Percentiles rank a stretch among this genome's conserved stretches.
phyloP scores from a whole-genome alignment of 345 rosid species.

The Angophora floribunda region DNA sequence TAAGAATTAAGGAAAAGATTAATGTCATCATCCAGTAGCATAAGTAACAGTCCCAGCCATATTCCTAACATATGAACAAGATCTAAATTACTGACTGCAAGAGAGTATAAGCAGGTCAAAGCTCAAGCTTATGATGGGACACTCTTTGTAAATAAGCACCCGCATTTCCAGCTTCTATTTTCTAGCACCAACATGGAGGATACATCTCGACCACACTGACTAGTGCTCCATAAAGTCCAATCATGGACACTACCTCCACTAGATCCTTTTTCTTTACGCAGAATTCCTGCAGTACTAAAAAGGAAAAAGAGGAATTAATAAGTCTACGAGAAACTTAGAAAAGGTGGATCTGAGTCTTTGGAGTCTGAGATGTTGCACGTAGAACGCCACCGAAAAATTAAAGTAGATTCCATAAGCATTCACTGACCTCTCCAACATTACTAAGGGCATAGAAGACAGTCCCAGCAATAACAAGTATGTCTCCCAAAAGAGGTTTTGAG shows the following conservation, averaged over 20 bases:
- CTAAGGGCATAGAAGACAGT: conserved; percentile 44
- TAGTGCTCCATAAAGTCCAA: conserved; percentile 37
- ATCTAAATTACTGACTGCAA: neutral
- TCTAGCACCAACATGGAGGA: neutral
- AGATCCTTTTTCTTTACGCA: conserved; percentile 48
- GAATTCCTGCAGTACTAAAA: conserved; percentile 31
- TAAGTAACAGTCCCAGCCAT: neutral
- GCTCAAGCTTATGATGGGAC: neutral
- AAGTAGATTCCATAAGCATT: neutral
- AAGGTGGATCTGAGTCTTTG: neutral
- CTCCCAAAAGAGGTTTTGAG: conserved; percentile 41
- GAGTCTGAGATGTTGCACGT: neutral
- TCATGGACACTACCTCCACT: conserved; percentile 44
- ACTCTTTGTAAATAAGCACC: neutral
- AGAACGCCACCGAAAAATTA: neutral
- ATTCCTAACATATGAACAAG: neutral
- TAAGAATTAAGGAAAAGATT: neutral
- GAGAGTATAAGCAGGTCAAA: neutral
- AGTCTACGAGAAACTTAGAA: neutral
- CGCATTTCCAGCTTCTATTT: neutral
- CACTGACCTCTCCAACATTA: conserved; percentile 52
- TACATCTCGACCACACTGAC: conserved; percentile 40
- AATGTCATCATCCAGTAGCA: neutral
- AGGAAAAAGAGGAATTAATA: neutral
- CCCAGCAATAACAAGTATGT: conserved; percentile 31